Evolutionary conservation across 148 eudicot species (phyloP).

Genomic region (Fagopyrum homotropicum): DNA sequence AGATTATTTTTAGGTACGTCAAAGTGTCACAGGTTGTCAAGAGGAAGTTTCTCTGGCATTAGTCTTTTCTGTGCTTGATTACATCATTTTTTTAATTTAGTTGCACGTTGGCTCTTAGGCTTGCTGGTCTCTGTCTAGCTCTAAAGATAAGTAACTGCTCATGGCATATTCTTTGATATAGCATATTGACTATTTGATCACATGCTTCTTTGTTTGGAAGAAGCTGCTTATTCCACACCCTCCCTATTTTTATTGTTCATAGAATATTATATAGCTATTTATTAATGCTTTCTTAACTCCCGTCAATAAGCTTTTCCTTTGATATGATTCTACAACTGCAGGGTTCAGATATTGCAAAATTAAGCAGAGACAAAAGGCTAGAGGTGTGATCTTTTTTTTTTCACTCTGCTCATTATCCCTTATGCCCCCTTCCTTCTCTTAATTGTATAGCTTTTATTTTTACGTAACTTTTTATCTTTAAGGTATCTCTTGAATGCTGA

Average conservation of each 20-base stretch:
- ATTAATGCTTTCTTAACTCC: background rate
- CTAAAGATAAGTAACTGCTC: too few relatives aligned
- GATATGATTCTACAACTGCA: background rate
- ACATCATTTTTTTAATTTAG: too few relatives aligned
- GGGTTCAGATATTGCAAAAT: background rate
- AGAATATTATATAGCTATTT: background rate
- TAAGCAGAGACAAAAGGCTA: background rate
- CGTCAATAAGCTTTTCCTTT: background rate
- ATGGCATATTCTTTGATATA: too few relatives aligned
- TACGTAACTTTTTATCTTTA: too few relatives aligned
- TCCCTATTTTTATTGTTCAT: background rate
- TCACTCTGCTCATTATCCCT: background rate
- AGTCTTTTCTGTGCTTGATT: too few relatives aligned
- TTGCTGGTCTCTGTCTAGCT: too few relatives aligned
- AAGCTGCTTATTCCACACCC: too few relatives aligned
- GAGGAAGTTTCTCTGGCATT: too few relatives aligned
- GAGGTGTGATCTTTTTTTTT: slow-evolving; percentile 3
- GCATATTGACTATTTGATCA: too few relatives aligned
- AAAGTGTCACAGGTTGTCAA: background rate
- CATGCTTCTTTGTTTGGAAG: too few relatives aligned
- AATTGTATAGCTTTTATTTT: background rate
- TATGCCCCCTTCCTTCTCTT: background rate
- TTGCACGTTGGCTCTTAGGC: too few relatives aligned
- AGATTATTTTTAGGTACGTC: background rate
- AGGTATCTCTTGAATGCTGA: background rate